These are phyloP conservation scores for Penicillium capsulatum DNA, from an alignment of 2,329 filamentous ascomycete species.

Conservation along the genomic window DNA sequence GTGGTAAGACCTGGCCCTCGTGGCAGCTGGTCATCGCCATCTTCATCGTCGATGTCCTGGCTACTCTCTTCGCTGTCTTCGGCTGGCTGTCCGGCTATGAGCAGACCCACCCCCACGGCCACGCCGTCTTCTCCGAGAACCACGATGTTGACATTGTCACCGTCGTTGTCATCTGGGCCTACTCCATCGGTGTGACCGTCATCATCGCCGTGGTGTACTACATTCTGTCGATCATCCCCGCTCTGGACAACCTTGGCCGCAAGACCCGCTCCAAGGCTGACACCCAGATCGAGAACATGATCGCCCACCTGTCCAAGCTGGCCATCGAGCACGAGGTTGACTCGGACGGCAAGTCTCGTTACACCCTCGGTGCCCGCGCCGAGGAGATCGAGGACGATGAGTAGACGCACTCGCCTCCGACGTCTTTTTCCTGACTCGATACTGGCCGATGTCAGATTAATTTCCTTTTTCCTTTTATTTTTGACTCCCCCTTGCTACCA, in stretches of 20 bases:
- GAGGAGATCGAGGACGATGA: constrained; percentile 46
- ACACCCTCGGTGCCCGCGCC: constrained; percentile 40
- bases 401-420: constrained; percentile 29
- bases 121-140: constrained; percentile 39
- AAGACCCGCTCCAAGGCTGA: constrained; percentile 50
- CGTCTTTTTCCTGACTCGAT: constrained; percentile 30
- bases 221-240: constrained; percentile 44
- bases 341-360: constrained; percentile 44
- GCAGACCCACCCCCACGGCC: constrained; percentile 27
- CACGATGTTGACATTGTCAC: constrained; percentile 57
- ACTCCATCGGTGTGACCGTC: constrained; percentile 52
- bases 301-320: constrained; percentile 50
- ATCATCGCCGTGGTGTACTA: constrained; percentile 52
- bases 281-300: constrained; percentile 53
- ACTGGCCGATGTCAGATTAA: constrained; percentile 29
- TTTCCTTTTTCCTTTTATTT: constrained; percentile 15
- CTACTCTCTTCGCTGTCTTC: constrained; percentile 71
- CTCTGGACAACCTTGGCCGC: constrained; percentile 50
- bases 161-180: constrained; percentile 51
- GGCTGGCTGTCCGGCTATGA: constrained; percentile 62
- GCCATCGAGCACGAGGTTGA: constrained; percentile 50
- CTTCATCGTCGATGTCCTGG: constrained; percentile 65
- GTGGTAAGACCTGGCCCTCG: constrained; percentile 67
- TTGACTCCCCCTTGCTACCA: constrained; percentile 13
- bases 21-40: constrained; percentile 71